These are phyloP conservation scores for Rhododendron williamsianum DNA, from an alignment of 148 eudicot species.

Conservation along the genomic window DNA sequence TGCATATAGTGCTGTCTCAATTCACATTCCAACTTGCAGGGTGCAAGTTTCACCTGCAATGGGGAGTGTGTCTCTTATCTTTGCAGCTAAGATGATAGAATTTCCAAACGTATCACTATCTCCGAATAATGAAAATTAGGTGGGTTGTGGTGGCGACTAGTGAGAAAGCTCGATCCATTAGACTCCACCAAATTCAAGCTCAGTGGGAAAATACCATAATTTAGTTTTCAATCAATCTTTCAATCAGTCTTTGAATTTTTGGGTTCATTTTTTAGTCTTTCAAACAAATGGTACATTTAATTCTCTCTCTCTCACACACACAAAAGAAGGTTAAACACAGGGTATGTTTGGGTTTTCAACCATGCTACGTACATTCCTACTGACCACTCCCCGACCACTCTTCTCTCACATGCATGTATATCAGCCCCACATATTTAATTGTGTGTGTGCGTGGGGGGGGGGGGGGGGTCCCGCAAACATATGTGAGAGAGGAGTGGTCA, in stretches of 20 bases:
- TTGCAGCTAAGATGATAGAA: neutral
- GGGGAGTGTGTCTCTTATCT: neutral
- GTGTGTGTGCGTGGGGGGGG: too few species aligned
- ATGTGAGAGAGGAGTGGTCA: too few species aligned
- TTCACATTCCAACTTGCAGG: neutral
- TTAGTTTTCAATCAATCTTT: conserved; percentile 2
- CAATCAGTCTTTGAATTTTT: neutral
- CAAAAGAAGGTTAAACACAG: neutral
- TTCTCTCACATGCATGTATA: too few species aligned
- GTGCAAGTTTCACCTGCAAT: neutral
- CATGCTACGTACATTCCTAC: too few species aligned
- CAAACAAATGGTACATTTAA: neutral
- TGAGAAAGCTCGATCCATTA: neutral
- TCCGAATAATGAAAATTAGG: neutral
- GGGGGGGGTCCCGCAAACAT: too few species aligned
- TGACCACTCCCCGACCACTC: too few species aligned
- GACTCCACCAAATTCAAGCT: neutral
- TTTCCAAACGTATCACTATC: neutral
- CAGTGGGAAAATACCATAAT: conserved; percentile 5
- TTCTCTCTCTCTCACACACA: too few species aligned
- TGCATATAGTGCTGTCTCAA: too few species aligned
- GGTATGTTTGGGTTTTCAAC: neutral
- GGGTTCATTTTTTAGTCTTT: neutral
- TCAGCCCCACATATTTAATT: too few species aligned
- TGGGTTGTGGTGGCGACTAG: conserved; percentile 2